Percentiles rank a stretch among this genome's conserved stretches.
These are phyloP conservation scores for Pyricularia grisea DNA, from an alignment of 2,329 filamentous ascomycete species.

Conservation along the genomic window DNA sequence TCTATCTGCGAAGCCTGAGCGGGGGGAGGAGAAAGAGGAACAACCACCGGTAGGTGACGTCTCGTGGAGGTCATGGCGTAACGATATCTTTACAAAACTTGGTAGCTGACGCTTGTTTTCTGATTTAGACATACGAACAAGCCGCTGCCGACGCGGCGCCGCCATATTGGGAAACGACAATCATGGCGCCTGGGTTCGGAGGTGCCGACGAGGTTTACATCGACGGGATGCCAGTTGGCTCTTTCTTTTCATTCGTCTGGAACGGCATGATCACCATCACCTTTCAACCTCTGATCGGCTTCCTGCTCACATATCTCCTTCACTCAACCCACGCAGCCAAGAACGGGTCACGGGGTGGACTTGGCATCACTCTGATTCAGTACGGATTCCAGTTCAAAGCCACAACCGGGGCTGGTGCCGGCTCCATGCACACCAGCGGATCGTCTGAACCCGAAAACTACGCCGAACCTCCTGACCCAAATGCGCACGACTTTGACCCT, in stretches of 20 bases:
- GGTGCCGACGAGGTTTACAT: slow-evolving; percentile 94
- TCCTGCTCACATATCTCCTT: slow-evolving; percentile 93
- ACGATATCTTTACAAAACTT: background rate
- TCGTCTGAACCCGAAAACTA: slow-evolving; percentile 39
- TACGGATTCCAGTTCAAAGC: slow-evolving; percentile 95
- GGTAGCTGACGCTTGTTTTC: slow-evolving; percentile 21
- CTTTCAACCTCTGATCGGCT: slow-evolving; percentile 83
- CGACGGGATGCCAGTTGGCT: slow-evolving; percentile 87
- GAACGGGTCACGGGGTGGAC: slow-evolving; percentile 87
- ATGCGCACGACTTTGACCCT: slow-evolving; percentile 80
- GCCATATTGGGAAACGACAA: slow-evolving; percentile 98
- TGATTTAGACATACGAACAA: slow-evolving; percentile 82
- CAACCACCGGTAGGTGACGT: slow-evolving; percentile 70
- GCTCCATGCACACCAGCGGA: slow-evolving; percentile 25
- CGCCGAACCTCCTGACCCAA: slow-evolving; percentile 72
- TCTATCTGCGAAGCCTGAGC: slow-evolving; percentile 79
- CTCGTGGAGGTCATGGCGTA: background rate
- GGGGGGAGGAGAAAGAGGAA: slow-evolving; percentile 73
- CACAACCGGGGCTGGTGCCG: slow-evolving; percentile 23
- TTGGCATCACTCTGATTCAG: slow-evolving; percentile 91
- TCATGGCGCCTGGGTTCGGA: slow-evolving; percentile 82
- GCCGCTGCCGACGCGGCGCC: slow-evolving; percentile 92
- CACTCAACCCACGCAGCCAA: slow-evolving; percentile 98
- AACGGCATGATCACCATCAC: slow-evolving; percentile 96
- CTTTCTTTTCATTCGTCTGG: slow-evolving; percentile 80